A percentile compares a stretch with the other conserved stretches of the same genome.
These are phyloP conservation scores for Teratosphaeria destructans DNA, from an alignment of 2,329 filamentous ascomycete species.

Conservation along the genomic window DNA sequence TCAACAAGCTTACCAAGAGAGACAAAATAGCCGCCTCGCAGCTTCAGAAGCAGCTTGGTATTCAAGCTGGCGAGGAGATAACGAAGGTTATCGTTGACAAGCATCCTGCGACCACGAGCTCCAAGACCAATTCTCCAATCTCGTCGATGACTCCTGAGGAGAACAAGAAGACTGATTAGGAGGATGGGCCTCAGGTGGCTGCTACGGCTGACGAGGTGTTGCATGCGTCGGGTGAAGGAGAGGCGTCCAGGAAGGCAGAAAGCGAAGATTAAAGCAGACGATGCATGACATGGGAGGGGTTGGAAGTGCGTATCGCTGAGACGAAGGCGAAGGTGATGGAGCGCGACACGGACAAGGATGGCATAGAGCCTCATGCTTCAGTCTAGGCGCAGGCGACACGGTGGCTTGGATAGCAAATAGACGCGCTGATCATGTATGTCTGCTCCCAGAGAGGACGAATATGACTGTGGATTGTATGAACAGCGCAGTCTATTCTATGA, in stretches of 20 bases:
- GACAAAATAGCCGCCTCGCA: not conserved
- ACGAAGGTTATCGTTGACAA: not conserved
- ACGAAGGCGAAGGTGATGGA: not conserved
- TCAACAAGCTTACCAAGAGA: not conserved
- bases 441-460: too few species aligned
- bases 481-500: too few species aligned
- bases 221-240: not conserved
- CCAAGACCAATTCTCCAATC: not conserved
- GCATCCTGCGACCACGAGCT: not conserved
- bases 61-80: not conserved
- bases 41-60: not conserved
- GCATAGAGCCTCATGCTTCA: not conserved
- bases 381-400: not conserved
- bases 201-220: not conserved
- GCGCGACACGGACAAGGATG: not conserved
- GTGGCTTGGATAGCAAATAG: too few species aligned
- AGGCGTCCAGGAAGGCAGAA: not conserved
- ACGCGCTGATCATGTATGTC: too few species aligned
- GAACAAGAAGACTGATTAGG: not conserved
- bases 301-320: not conserved
- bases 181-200: not conserved
- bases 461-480: too few species aligned
- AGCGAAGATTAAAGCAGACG: not conserved
- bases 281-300: not conserved
- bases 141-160: not conserved